These are phyloP conservation scores for Saccharomyces hybrid DNA, from an alignment of 1,139 yeast species.

Conservation along the genomic window DNA sequence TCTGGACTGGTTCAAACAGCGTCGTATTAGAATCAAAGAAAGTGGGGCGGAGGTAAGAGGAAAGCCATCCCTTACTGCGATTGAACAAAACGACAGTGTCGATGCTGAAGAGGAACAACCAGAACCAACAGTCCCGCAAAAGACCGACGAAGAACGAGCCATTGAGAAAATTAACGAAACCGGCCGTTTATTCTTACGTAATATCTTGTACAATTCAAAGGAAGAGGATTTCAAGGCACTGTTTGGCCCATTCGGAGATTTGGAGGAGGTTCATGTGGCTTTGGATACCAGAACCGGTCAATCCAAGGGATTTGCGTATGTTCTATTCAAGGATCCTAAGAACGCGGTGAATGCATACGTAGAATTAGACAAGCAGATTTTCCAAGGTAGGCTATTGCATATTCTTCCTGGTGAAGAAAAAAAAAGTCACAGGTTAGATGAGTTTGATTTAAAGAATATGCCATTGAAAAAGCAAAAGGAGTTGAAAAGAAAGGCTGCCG, in stretches of 20 bases:
- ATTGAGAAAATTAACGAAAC: constrained; percentile 53
- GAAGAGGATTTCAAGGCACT: constrained; percentile 69
- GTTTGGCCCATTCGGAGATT: constrained; percentile 40
- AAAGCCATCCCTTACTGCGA: constrained; percentile 6
- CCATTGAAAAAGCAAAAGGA: constrained; percentile 90
- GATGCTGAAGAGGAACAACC: constrained; percentile 6
- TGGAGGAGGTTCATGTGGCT: constrained; percentile 84
- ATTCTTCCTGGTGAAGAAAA: constrained; percentile 80
- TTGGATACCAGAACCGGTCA: constrained; percentile 83
- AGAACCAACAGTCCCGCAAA: constrained; percentile 15
- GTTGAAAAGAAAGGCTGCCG: constrained; percentile 74
- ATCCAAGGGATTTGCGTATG: constrained; percentile 89
- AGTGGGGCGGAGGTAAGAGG: constrained; percentile 29
- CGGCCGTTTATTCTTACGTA: constrained; percentile 83
- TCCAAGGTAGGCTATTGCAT: constrained; percentile 90
- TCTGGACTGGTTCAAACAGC: constrained; percentile 79
- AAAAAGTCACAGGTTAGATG: constrained; percentile 74
- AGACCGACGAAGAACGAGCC: constrained; percentile 40
- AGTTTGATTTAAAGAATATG: constrained; percentile 79
- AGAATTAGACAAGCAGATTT: constrained; percentile 75
- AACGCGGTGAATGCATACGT: constrained; percentile 73
- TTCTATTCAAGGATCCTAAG: constrained; percentile 56
- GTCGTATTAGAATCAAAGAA: constrained; percentile 68
- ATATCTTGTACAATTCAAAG: constrained; percentile 69
- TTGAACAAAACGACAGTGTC: constrained; percentile 9